Percentiles rank a stretch among this genome's conserved stretches.
These are phyloP conservation scores for Meredithiella fracta DNA, from an alignment of 2,329 filamentous ascomycete species.

Conservation along the genomic window DNA sequence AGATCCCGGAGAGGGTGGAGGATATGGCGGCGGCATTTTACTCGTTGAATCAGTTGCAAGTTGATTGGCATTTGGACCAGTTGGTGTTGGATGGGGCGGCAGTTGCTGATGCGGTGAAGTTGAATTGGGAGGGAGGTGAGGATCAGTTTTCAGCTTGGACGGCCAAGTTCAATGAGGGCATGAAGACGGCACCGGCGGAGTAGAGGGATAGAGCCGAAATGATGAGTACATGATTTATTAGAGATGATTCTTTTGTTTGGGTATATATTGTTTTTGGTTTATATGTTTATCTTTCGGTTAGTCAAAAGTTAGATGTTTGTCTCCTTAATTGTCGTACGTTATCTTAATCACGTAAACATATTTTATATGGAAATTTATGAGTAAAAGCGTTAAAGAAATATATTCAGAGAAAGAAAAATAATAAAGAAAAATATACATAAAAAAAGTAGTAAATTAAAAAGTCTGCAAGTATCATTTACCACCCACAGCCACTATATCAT, in stretches of 20 bases:
- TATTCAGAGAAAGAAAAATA: slow-evolving; percentile 7
- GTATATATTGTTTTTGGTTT: too few relatives aligned
- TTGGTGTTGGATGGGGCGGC: slow-evolving; percentile 44
- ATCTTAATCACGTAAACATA: too few relatives aligned
- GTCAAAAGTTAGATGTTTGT: background rate
- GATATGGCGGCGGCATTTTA: slow-evolving; percentile 60
- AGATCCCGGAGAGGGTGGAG: slow-evolving; percentile 50
- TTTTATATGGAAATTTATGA: too few relatives aligned
- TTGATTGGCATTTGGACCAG: slow-evolving; percentile 40
- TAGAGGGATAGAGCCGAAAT: too few relatives aligned
- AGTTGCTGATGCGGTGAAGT: slow-evolving; percentile 37
- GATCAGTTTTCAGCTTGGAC: slow-evolving; percentile 72
- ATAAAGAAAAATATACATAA: slow-evolving; percentile 3
- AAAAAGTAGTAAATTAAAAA: background rate
- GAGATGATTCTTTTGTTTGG: background rate
- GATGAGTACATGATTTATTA: too few relatives aligned
- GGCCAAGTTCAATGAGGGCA: slow-evolving; percentile 36
- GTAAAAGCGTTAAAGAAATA: slow-evolving; percentile 1
- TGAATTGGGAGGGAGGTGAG: slow-evolving; percentile 44
- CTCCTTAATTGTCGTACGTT: too few relatives aligned
- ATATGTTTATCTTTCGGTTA: background rate
- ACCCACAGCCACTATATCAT: background rate
- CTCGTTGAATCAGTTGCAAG: slow-evolving; percentile 41
- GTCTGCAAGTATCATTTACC: background rate
- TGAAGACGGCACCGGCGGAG: slow-evolving; percentile 19